Percentiles rank a stretch among this genome's conserved stretches.
phyloP scores from a whole-genome alignment of 331 rosid species.

The Spiraea crenata region DNA sequence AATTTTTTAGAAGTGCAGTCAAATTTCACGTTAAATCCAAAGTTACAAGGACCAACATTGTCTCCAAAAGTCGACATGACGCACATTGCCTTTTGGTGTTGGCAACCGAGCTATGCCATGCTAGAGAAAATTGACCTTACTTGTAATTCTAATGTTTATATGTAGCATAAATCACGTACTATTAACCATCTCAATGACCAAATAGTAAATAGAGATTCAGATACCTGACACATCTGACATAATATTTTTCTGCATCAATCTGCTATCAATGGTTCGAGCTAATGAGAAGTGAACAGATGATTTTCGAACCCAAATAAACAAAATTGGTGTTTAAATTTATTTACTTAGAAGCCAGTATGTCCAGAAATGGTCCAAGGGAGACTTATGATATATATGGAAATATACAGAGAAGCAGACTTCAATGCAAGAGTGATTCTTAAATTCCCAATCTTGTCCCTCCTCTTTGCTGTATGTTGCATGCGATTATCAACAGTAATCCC shows the following conservation, averaged over 20 bases:
- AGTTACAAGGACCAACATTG: no score
- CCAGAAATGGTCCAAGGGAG: conserved; percentile 58
- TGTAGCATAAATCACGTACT: neutral
- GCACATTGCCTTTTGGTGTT: no score
- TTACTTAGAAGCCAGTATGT: conserved; percentile 56
- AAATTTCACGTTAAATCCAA: no score
- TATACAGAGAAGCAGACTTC: conserved; percentile 11
- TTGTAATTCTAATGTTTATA: neutral
- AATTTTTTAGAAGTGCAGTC: no score
- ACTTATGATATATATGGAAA: conserved; percentile 22
- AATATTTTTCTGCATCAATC: neutral
- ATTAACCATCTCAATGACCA: conserved; percentile 9
- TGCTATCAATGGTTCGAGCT: conserved; percentile 15
- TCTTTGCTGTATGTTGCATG: conserved; percentile 30
- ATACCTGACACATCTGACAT: neutral
- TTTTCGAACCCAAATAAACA: conserved; percentile 24
- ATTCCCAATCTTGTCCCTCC: conserved; percentile 51
- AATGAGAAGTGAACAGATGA: conserved; percentile 21
- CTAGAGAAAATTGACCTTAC: no score
- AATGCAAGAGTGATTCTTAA: conserved; percentile 25
- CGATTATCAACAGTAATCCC: neutral
- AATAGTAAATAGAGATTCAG: neutral
- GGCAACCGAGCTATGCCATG: no score
- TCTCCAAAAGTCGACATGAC: no score
- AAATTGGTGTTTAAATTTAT: conserved; percentile 64